Evolutionary conservation across 805 yeast genomes (phyloP).

Genomic region (Zygotorulaspora chibaensis): DNA sequence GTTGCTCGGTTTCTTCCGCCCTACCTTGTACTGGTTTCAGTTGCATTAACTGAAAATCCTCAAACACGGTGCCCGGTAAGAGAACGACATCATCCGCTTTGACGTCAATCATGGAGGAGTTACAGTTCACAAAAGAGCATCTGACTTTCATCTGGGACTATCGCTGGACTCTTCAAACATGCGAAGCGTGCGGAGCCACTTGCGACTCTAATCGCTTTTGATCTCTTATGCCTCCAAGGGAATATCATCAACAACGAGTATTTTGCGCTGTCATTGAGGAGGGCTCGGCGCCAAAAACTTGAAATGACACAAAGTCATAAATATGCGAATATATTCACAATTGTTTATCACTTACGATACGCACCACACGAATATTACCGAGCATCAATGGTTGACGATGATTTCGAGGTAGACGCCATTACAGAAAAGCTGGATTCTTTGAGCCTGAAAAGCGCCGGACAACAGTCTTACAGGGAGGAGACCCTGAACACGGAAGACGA

Average conservation of each 20-base stretch:
- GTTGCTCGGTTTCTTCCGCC: not conserved
- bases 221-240: too few relatives aligned
- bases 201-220: too few relatives aligned
- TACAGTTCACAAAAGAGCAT: conserved; percentile 29
- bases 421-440: not conserved
- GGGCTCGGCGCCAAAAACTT: too few relatives aligned
- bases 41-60: conserved; percentile 23
- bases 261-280: too few relatives aligned
- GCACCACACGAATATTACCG: too few relatives aligned
- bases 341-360: too few relatives aligned
- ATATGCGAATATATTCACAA: too few relatives aligned
- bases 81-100: conserved; percentile 8
- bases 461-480: not conserved
- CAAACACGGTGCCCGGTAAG: conserved; percentile 13
- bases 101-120: conserved; percentile 18
- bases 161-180: too few relatives aligned
- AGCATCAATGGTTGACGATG: not conserved
- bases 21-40: not conserved
- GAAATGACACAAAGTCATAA: too few relatives aligned
- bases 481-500: not conserved
- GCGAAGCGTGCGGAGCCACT: too few relatives aligned
- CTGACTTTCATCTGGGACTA: conserved; percentile 11
- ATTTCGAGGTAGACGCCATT: not conserved
- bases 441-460: not conserved
- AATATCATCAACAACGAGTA: too few relatives aligned